Percentiles rank a stretch among this genome's conserved stretches.
phyloP scores from a whole-genome alignment of 2,329 filamentous ascomycete species.

The Celoporthe dispersa region DNA sequence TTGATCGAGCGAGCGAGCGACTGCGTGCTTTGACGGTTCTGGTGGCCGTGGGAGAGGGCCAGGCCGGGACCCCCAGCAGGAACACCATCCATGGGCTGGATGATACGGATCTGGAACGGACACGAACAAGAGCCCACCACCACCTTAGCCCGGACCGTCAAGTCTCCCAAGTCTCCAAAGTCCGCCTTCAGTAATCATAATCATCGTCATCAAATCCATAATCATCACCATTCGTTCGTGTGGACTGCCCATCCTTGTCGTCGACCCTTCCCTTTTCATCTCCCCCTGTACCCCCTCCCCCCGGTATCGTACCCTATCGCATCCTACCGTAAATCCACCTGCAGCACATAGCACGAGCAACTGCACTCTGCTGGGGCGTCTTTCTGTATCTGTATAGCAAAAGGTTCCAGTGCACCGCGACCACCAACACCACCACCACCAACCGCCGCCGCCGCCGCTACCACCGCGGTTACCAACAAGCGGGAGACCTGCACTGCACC shows the following conservation, averaged over 20 bases:
- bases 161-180: not conserved
- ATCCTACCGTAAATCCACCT: not conserved
- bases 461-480: no score
- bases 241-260: not conserved
- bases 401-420: not conserved
- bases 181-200: not conserved
- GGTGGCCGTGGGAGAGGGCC: not conserved
- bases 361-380: not conserved
- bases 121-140: not conserved
- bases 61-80: constrained; percentile 2
- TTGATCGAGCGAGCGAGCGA: not conserved
- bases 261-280: not conserved
- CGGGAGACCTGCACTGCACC: not conserved
- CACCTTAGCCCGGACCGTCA: not conserved
- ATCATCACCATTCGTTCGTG: not conserved
- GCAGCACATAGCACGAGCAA: not conserved
- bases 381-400: not conserved
- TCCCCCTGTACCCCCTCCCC: not conserved
- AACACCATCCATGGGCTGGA: constrained; percentile 2
- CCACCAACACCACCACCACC: no score
- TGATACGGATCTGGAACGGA: constrained; percentile 13
- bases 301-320: not conserved
- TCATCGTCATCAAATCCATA: no score
- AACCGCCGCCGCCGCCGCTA: no score
- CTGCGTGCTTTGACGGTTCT: not conserved